Evolutionary conservation across 2,329 filamentous ascomycete species (phyloP).

Genomic region (Verticillium zaregamsianum): DNA sequence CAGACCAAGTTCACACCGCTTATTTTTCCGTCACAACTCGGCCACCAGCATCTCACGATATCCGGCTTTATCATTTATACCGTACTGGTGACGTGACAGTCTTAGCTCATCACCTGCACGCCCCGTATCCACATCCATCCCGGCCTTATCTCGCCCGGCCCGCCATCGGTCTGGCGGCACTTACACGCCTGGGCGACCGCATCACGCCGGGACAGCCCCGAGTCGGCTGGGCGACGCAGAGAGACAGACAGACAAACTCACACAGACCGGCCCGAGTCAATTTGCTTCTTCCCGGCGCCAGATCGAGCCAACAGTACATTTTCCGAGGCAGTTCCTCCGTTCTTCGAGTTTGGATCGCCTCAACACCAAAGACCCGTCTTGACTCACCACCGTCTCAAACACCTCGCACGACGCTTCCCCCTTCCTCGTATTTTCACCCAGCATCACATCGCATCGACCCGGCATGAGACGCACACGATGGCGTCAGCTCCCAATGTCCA

Average conservation of each 20-base stretch:
- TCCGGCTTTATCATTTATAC: not conserved
- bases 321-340: too few relatives aligned
- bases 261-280: not conserved
- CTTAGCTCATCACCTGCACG: not conserved
- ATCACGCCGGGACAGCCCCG: not conserved
- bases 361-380: not conserved
- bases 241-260: too few relatives aligned
- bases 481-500: constrained; percentile 47
- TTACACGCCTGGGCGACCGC: not conserved
- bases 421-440: not conserved
- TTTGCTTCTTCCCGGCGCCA: not conserved
- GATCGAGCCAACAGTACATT: not conserved
- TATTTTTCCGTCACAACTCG: too few relatives aligned
- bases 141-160: not conserved
- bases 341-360: not conserved
- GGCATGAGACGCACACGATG: constrained; percentile 1
- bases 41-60: not conserved
- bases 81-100: not conserved
- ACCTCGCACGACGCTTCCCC: not conserved
- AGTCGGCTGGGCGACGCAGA: not conserved
- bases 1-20: too few relatives aligned
- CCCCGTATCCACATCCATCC: not conserved
- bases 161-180: not conserved
- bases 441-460: too few relatives aligned
- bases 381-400: not conserved